Evolutionary conservation across 192 early-diverging fungal genomes (phyloP).

Genomic region (Gonapodya prolifera): DNA sequence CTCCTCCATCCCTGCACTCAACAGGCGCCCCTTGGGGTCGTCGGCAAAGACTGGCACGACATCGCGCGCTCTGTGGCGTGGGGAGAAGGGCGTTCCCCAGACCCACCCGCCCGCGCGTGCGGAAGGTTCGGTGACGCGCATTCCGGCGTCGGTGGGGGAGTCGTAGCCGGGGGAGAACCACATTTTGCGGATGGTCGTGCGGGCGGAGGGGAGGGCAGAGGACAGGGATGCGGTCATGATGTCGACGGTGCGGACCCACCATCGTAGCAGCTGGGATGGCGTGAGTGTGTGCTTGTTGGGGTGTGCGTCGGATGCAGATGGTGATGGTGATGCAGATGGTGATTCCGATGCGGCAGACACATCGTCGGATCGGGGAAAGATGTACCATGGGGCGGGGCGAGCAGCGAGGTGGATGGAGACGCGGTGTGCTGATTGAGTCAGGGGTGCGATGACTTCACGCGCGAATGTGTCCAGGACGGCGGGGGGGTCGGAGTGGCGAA

Average conservation of each 20-base stretch:
- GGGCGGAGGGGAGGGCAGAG: neutral
- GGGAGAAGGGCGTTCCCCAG: neutral
- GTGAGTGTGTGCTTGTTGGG: neutral
- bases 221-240: neutral
- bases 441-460: neutral
- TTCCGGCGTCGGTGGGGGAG: neutral
- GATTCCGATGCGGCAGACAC: neutral
- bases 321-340: no score
- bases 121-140: neutral
- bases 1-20: neutral
- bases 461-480: neutral
- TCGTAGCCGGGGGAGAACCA: neutral
- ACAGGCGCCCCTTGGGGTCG: neutral
- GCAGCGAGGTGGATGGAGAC: neutral
- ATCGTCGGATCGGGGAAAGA: neutral
- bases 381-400: neutral
- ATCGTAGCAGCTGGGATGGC: neutral
- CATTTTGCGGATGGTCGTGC: neutral
- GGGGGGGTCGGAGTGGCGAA: neutral
- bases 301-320: no score
- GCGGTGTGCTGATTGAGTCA: neutral
- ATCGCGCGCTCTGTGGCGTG: neutral
- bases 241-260: neutral
- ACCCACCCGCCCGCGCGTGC: neutral
- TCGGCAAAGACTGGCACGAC: neutral